These are phyloP conservation scores for Candida wancherniae DNA, from an alignment of 805 yeast genomes.

Conservation along the genomic window DNA sequence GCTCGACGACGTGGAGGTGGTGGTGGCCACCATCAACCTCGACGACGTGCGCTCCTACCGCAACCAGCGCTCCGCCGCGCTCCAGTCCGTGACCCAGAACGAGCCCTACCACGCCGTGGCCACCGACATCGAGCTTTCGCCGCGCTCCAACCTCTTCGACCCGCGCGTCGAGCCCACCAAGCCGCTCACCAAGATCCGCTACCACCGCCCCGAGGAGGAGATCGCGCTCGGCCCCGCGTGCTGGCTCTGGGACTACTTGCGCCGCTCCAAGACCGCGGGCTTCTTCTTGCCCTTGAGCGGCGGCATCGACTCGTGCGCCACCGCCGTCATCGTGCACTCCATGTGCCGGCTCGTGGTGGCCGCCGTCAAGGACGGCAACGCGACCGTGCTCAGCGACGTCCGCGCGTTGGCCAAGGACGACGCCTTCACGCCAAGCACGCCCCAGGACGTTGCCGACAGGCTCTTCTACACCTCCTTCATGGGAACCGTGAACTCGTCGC, in stretches of 20 bases:
- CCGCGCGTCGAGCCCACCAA: constrained; percentile 56
- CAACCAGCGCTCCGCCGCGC: constrained; percentile 66
- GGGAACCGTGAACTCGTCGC: constrained; percentile 94
- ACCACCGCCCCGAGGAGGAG: constrained; percentile 89
- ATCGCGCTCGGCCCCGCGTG: constrained; percentile 98
- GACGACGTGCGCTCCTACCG: constrained; percentile 87
- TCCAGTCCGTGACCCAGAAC: constrained; percentile 53
- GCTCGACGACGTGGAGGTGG: constrained; percentile 85
- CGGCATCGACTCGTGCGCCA: constrained; percentile 97
- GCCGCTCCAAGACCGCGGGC: constrained; percentile 89
- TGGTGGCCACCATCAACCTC: constrained; percentile 90
- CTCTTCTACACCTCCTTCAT: constrained; percentile 88
- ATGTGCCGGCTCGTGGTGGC: constrained; percentile 85
- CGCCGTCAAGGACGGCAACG: constrained; percentile 64
- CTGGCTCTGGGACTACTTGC: constrained; percentile 97
- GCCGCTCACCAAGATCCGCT: constrained; percentile 42
- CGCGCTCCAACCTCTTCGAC: constrained; percentile 53
- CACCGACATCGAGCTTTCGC: constrained; percentile 64
- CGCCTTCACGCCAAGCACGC: constrained; percentile 64
- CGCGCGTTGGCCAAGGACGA: constrained; percentile 56
- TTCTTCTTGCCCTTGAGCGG: constrained; percentile 92
- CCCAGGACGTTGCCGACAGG: constrained; percentile 69
- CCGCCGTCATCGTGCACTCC: constrained; percentile 88
- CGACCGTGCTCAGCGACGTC: constrained; percentile 74
- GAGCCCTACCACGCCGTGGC: constrained; percentile 52